Percentiles rank a stretch among this genome's conserved stretches.
Conservation (phyloP, 192 early-diverging fungal species). For the Umbelopsis vinacea region DNA sequence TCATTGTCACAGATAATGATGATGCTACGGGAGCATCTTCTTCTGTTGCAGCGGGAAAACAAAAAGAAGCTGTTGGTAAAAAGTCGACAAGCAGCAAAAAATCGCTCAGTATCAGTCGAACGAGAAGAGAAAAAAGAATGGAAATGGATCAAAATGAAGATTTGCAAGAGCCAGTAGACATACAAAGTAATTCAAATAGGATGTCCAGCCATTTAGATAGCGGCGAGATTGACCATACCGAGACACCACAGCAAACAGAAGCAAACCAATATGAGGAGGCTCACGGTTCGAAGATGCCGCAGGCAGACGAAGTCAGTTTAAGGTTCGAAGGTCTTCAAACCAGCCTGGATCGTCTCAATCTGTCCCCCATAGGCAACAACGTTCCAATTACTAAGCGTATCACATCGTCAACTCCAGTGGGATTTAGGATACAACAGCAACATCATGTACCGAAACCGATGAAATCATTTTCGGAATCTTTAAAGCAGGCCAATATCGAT, state of each 20-base stretch:
- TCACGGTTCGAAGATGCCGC: neutral
- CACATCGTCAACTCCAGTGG: neutral
- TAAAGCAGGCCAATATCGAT: neutral
- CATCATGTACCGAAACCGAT: neutral
- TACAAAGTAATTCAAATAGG: neutral
- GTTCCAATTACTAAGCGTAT: neutral
- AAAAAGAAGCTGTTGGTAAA: neutral
- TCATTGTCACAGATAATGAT: too few relatives aligned
- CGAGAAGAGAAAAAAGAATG: neutral
- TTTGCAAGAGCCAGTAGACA: neutral
- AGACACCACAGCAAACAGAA: neutral
- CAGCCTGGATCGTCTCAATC: conserved; percentile 6
- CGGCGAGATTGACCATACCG: neutral
- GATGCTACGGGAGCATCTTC: neutral
- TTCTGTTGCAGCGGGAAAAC: neutral
- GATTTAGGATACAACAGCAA: conserved; percentile 4
- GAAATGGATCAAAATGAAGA: neutral
- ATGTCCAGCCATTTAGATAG: neutral
- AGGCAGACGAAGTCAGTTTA: too few relatives aligned
- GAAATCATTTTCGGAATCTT: neutral
- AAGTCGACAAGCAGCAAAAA: neutral
- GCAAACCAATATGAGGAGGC: neutral
- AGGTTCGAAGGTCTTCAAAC: neutral
- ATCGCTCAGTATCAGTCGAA: conserved; percentile 16
- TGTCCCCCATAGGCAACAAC: conserved; percentile 2